Evolutionary conservation across 148 eudicot species (phyloP), one percentile per base, ranked within the genome.

Genomic region (Oxyria digyna): DNA sequence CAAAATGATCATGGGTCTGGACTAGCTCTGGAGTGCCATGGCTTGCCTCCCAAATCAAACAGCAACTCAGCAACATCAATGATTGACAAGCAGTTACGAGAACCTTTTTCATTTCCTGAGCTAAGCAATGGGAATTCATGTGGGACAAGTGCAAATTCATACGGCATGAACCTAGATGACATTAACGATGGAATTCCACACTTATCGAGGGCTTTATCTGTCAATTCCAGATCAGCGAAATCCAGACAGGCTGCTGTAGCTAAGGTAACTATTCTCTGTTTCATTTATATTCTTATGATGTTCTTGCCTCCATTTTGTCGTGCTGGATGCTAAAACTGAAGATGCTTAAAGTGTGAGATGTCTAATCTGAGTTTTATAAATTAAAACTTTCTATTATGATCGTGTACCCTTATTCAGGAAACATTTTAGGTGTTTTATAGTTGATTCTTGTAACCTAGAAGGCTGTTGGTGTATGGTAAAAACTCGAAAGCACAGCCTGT

Each of bases 211-310:
- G 84, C 75, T 42, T 66, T 75, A 67, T 90, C 99, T 3, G 74
- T 87, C 68, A 87, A 91, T 72, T 88, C 90, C 69, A 74, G 88
- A 74, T 85, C 93, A 42, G 82, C 89, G 23, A 88, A 77, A 78
- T 80, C 93, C 37, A 94, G 80, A 75, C 90, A 83, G 82, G 89
- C 66, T 73, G 92, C 98, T 23, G 89, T 85, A 77, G 89, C 89
- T 23, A 94, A 84, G 96, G 98, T 94, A 23, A 52, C 13, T 52
- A 31, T 2, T 24, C 31, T 52, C 31, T 24, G 13, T 52, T 52
- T 29, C 31, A 63, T 18, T 63, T 63, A 21, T 31, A 1, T 63
- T 31, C 38, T 14, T 31, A 17, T 63, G 67, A 15, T 31, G 42
- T 14, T 63, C 14, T 29, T 59, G 8, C 37, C 65, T 59, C 20